Evolutionary conservation across 2,329 filamentous ascomycete species (phyloP).

Genomic region (Metarhizium humberi): DNA sequence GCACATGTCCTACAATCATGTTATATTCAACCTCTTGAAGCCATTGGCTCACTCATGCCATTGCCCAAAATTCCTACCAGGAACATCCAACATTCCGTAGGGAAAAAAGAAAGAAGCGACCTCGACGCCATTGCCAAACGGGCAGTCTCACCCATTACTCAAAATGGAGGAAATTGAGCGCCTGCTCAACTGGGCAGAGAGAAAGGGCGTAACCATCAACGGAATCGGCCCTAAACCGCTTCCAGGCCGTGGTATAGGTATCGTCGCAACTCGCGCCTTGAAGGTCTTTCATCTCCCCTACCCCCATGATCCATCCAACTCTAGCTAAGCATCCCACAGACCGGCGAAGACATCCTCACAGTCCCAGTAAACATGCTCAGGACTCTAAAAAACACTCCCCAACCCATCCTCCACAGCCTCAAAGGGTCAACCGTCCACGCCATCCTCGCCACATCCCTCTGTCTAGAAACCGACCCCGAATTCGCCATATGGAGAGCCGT

Average conservation of each 20-base stretch:
- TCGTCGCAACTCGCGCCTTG: conserved; percentile 60
- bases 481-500: conserved; percentile 54
- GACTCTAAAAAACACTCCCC: conserved; percentile 51
- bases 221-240: conserved; percentile 59
- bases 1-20: no score
- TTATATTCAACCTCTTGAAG: no score
- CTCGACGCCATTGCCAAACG: no score
- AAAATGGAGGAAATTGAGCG: conserved; percentile 23
- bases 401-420: conserved; percentile 40
- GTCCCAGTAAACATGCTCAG: conserved; percentile 57
- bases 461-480: conserved; percentile 38
- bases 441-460: conserved; percentile 60
- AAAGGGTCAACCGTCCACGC: conserved; percentile 55
- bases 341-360: conserved; percentile 47
- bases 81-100: no score
- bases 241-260: conserved; percentile 65
- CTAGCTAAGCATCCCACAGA: conserved; percentile 14
- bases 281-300: conserved; percentile 34
- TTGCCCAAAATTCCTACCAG: no score
- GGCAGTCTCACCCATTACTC: no score
- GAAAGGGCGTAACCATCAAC: conserved; percentile 55
- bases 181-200: conserved; percentile 60
- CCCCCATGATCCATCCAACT: neutral
- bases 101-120: no score
- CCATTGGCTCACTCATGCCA: no score